Conservation (phyloP, 257 asterid species). For the Coffea eugenioides region DNA sequence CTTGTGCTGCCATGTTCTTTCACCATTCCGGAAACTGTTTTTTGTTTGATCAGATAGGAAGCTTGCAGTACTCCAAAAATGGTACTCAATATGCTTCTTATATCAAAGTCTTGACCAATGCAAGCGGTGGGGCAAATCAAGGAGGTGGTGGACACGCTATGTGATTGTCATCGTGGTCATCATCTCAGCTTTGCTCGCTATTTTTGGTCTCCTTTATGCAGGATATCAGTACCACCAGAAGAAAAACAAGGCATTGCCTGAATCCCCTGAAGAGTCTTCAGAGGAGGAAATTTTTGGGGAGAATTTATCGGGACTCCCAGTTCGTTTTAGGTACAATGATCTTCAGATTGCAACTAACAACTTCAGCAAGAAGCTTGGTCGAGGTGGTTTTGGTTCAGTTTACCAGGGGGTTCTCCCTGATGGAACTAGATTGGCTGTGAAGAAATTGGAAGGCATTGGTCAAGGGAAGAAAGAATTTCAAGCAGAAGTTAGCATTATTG, state of each 20-base stretch:
- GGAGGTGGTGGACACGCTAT: constrained; percentile 36
- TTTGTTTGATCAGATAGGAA: constrained; percentile 67
- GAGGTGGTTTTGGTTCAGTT: constrained; percentile 98
- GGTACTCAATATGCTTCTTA: constrained; percentile 39
- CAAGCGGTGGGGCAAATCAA: constrained; percentile 12
- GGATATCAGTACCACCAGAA: constrained; percentile 39
- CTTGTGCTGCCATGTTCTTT: constrained; percentile 75
- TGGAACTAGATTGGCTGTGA: constrained; percentile 77
- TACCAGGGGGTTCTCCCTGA: constrained; percentile 73
- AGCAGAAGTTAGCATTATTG: constrained; percentile 92
- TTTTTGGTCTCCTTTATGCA: constrained; percentile 43
- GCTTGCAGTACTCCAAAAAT: constrained; percentile 35
- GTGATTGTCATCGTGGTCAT: constrained; percentile 49
- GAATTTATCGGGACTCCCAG: constrained; percentile 81
- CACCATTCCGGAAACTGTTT: constrained; percentile 66
- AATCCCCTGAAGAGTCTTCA: constrained; percentile 48
- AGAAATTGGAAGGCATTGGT: constrained; percentile 89
- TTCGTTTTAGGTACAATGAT: constrained; percentile 73
- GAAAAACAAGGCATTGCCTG: constrained; percentile 47
- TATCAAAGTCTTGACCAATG: constrained; percentile 38
- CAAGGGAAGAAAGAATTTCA: constrained; percentile 99
- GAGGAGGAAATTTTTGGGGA: constrained; percentile 87
- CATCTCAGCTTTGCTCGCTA: constrained; percentile 40
- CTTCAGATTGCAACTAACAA: constrained; percentile 70
- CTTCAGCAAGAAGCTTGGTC: constrained; percentile 79